These are phyloP conservation scores for Forsythia suspensa DNA, from an alignment of 257 asterid species.

Conservation along the genomic window DNA sequence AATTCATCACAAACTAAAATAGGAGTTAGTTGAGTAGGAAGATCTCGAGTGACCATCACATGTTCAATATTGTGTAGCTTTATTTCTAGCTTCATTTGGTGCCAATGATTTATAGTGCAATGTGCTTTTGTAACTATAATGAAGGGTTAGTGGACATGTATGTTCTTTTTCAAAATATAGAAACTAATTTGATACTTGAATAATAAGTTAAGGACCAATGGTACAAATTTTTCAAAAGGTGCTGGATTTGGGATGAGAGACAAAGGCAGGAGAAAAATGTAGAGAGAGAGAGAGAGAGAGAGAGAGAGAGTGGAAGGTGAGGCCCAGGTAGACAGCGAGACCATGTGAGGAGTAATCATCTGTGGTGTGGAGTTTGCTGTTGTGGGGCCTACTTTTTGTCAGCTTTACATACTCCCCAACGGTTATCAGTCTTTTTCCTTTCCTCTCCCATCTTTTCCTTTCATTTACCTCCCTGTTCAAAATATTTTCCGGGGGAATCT, in stretches of 20 bases:
- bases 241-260: neutral
- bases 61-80: too few species aligned
- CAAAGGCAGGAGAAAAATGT: too few species aligned
- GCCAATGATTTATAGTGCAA: neutral
- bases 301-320: conserved; percentile 3
- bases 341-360: conserved; percentile 51
- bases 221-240: too few species aligned
- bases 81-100: too few species aligned
- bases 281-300: neutral
- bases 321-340: conserved; percentile 33
- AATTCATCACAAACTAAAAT: neutral
- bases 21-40: too few species aligned
- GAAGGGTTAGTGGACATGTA: neutral
- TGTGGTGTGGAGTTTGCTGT: conserved; percentile 22
- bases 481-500: neutral
- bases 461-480: conserved; percentile 1
- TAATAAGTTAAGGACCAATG: neutral
- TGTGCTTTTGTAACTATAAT: neutral
- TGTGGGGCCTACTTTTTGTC: conserved; percentile 17
- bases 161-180: neutral
- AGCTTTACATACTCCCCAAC: conserved; percentile 17
- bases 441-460: neutral
- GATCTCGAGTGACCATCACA: too few species aligned
- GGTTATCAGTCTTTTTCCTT: conserved; percentile 28
- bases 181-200: neutral